Evolutionary conservation across 805 yeast species (phyloP).

Genomic region (Diddensiella santjacobensis): DNA sequence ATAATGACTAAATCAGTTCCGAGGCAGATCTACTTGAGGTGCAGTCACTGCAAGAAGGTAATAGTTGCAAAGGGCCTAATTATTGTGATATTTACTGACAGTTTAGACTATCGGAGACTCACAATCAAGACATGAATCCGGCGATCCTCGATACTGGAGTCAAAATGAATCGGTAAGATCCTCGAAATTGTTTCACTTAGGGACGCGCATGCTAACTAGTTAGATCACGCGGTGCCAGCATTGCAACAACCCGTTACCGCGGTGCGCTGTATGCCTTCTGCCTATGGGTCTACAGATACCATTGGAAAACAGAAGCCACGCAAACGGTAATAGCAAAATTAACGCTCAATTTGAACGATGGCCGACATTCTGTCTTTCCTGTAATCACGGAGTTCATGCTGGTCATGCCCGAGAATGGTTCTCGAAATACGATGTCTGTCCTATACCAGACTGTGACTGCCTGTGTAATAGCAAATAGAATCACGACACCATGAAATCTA

Average conservation of each 20-base stretch:
- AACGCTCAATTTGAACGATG: slow-evolving; percentile 61
- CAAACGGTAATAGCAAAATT: slow-evolving; percentile 25
- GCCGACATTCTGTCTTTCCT: slow-evolving; percentile 87
- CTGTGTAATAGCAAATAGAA: slow-evolving; percentile 49
- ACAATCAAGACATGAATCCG: not conserved
- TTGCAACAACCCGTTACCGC: slow-evolving; percentile 82
- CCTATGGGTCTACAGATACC: slow-evolving; percentile 56
- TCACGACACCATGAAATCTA: not conserved
- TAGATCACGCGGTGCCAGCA: slow-evolving; percentile 55
- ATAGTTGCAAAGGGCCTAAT: not conserved
- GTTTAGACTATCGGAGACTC: slow-evolving; percentile 7
- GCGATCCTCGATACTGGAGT: not conserved
- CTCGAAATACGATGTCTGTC: slow-evolving; percentile 78
- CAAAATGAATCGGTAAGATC: slow-evolving; percentile 3
- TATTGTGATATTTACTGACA: too few species aligned
- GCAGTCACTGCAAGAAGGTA: slow-evolving; percentile 71
- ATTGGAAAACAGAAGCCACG: not conserved
- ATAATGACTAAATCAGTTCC: slow-evolving; percentile 51
- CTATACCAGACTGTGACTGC: slow-evolving; percentile 91
- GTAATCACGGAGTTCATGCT: slow-evolving; percentile 93
- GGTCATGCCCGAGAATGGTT: slow-evolving; percentile 98
- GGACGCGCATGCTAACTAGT: not conserved
- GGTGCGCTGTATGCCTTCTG: slow-evolving; percentile 84
- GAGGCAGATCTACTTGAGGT: slow-evolving; percentile 75
- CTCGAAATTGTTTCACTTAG: not conserved